Percentiles rank a stretch among this genome's conserved stretches.
Conservation (phyloP, 805 yeast genomes). For the Candida chilensis region DNA sequence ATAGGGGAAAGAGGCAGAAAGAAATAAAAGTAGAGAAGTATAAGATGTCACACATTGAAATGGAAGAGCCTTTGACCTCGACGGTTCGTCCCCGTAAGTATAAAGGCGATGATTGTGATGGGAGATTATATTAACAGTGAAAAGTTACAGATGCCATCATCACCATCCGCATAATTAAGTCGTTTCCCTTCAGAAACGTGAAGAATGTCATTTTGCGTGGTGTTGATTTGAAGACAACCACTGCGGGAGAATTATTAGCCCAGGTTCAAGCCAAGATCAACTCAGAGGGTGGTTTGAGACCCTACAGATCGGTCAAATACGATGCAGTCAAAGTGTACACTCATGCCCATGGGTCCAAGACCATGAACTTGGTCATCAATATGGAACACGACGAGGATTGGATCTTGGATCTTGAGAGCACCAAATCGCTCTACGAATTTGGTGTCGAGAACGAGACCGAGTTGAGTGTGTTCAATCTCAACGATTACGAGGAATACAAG, state of each 20-base stretch:
- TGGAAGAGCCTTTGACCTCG: constrained; percentile 73
- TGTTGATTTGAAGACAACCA: constrained; percentile 61
- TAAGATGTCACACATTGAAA: constrained; percentile 16
- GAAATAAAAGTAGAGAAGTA: too few relatives aligned
- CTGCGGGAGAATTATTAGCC: constrained; percentile 55
- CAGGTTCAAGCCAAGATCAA: constrained; percentile 32
- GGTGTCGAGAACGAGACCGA: constrained; percentile 87
- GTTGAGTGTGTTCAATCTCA: constrained; percentile 66
- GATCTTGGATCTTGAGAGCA: constrained; percentile 38
- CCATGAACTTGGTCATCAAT: constrained; percentile 86
- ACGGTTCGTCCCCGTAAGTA: constrained; percentile 55
- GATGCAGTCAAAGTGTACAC: constrained; percentile 83
- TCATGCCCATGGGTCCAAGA: constrained; percentile 91
- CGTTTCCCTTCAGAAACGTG: constrained; percentile 86
- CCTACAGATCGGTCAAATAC: constrained; percentile 68
- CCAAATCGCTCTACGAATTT: constrained; percentile 35
- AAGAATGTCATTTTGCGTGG: constrained; percentile 63
- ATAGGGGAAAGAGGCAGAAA: too few relatives aligned
- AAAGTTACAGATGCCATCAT: constrained; percentile 57
- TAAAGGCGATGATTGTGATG: not conserved
- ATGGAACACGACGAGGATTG: constrained; percentile 74
- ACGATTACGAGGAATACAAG: constrained; percentile 60
- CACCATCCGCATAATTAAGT: constrained; percentile 81
- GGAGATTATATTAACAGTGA: not conserved
- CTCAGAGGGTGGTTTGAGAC: constrained; percentile 64